Evolutionary conservation across 768 basidiomycete genomes (phyloP), one percentile per base, ranked within the genome.

Genomic region (Jaapia argillacea): DNA sequence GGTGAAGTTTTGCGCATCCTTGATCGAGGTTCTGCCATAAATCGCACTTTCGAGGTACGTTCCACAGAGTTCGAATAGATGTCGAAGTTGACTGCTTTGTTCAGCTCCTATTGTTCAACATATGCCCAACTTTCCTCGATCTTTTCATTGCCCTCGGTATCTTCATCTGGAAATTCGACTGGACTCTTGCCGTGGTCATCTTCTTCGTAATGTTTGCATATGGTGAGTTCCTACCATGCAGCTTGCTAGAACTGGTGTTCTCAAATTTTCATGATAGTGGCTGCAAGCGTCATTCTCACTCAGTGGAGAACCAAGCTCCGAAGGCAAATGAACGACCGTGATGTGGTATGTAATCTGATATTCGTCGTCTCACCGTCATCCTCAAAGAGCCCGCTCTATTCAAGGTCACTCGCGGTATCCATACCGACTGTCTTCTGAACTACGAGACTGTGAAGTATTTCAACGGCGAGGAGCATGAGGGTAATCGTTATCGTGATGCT

Each of bases 361-460:
- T 25, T 21, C 41, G 42, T 13, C 44, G 42, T 43, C 37, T 7
- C 47, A 27, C 4, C 41, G 7, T 7, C 14, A 35, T 41, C 28
- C 40, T 31, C 37, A 24, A 13, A 33, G 28, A 1, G 13, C n/a
- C n/a, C n/a, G n/a, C 20, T 33, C 12, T 26, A 1, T 26, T 23
- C 24, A 40, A 82, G 80, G 61, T 81, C 21, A 88, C 81, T 20
- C 76, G 89, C 28, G 85, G 83, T 6, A 91, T 91, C 42, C 82
- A 87, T 50, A 81, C 85, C 4, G 88, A 91, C 53, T 79, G 78
- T 51, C 62, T 89, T 23, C 71, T 87, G 41, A 85, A 85, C 55
- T 86, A 85, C 47, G 84, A 85, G 59, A 89, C 87, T 4, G 82
- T 90, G 52, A 92, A 88, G 59, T 88, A 88, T 58, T 92, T 91